Conservation (phyloP, 257 asterid genomes). For the Petrea volubilis region DNA sequence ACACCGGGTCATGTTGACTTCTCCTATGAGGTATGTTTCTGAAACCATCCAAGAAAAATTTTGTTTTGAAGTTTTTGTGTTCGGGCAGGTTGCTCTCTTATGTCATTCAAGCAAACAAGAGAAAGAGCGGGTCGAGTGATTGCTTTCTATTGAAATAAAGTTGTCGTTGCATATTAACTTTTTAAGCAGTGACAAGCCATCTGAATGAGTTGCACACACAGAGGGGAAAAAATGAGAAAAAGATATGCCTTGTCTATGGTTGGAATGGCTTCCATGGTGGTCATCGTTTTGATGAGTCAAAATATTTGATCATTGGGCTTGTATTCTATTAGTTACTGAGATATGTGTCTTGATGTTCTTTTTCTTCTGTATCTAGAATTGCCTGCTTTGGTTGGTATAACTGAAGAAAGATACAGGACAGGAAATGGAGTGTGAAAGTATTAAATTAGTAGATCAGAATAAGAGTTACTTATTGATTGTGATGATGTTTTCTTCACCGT, state of each 20-base stretch:
- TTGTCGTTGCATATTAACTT: constrained; percentile 11
- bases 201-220: neutral
- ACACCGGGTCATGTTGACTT: constrained; percentile 99
- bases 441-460: neutral
- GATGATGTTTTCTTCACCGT: neutral
- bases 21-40: constrained; percentile 89
- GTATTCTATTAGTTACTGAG: constrained; percentile 7
- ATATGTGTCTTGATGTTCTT: neutral
- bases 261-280: constrained; percentile 11
- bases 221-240: neutral
- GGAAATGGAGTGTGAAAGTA: neutral
- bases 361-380: neutral
- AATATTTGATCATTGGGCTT: constrained; percentile 8
- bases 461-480: neutral
- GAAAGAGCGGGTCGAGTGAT: too few relatives aligned
- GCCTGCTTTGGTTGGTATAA: constrained; percentile 3
- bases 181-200: neutral
- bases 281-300: constrained; percentile 8
- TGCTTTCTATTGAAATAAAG: neutral
- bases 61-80: neutral
- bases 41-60: neutral
- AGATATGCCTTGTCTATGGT: neutral
- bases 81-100: too few relatives aligned
- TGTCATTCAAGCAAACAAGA: too few relatives aligned
- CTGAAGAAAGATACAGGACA: neutral